Base-by-base conservation (phyloP, 345 rosid genomes). In the Bruguiera gymnorhiza region DNA sequence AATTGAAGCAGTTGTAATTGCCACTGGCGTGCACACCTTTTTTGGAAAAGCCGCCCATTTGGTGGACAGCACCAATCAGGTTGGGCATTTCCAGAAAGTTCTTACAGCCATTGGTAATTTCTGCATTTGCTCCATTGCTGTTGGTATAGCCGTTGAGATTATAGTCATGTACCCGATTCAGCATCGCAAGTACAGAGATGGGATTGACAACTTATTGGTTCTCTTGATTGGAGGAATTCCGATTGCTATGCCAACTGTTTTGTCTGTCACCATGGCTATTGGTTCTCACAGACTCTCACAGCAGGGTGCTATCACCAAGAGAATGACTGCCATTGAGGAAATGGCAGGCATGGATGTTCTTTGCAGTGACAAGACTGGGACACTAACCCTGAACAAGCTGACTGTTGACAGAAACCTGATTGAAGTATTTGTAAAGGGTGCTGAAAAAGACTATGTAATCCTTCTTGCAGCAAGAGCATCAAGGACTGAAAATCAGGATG, bases 271-370 rank as follows among this genome's bases (percentile, higher is more conserved):
- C 69, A 93, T 93, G 98, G 97, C 97, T 60, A 84, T 91, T 73
- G 98, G 98, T 34, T 93, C 97, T 63, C 97, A 88, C 72, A 81
- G 92, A 67, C 92, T 93, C 32, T 91, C 92, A 51, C 83, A 81
- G 60, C 96, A 88, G 48, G 96, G 96, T 29, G 98, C 98, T 64
- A 89, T 93, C 43, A 93, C 97, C 23, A 93, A 91, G 87, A 87
- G 97, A 78, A 93, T 91, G 97, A 93, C 98, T 27, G 97, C 98
- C 66, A 91, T 91, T 39, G 97, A 93, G 70, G 98, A 91, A 78
- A 87, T 93, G 96, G 98, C 97, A 0, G 94, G 94, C 60, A 93
- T 93, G 97, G 98, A 93, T 82, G 97, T 93, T 55, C 83, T 93
- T 0, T 93, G 94, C 81, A 82, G 97, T 76, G 98, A 93, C 76